These are phyloP conservation scores for Zizania palustris DNA, from an alignment of 202 grass and related monocot species.

Conservation along the genomic window DNA sequence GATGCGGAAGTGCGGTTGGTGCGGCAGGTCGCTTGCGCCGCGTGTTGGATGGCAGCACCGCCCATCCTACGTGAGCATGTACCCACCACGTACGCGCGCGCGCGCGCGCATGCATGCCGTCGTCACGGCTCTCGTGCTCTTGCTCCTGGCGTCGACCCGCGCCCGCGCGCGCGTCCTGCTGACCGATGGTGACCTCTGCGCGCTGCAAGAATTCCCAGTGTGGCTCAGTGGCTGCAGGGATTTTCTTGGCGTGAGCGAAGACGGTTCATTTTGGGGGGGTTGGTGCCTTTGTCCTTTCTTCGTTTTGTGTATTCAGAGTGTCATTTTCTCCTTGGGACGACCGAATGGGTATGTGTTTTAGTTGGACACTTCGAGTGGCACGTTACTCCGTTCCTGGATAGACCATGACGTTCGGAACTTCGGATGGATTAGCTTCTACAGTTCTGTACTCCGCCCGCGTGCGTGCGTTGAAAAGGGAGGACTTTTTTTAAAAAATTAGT, in stretches of 20 bases:
- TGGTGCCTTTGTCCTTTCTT: background rate
- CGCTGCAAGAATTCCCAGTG: background rate
- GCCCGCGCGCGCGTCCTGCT: background rate
- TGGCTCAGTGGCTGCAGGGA: background rate
- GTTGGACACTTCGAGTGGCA: background rate
- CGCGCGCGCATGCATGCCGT: constrained; percentile 28
- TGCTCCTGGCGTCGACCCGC: background rate
- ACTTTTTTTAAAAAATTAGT: no score
- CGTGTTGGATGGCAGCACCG: constrained; percentile 38
- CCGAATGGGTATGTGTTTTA: background rate
- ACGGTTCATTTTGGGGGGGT: constrained; percentile 6
- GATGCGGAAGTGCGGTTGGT: constrained; percentile 38
- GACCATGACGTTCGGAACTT: background rate
- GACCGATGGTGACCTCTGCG: constrained; percentile 23
- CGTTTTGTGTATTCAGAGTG: background rate
- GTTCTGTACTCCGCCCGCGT: background rate
- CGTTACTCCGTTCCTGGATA: background rate
- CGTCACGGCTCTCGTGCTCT: constrained; percentile 3
- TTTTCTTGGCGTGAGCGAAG: constrained; percentile 10
- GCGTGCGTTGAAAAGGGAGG: background rate
- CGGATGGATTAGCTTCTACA: background rate
- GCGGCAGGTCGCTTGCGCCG: constrained; percentile 24
- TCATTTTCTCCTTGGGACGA: background rate
- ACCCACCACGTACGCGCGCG: constrained; percentile 11
- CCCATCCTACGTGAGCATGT: constrained; percentile 26